Percentiles rank a stretch among this genome's conserved stretches.
Conservation (phyloP, 805 yeast species). For the Barnettozyma populi region DNA sequence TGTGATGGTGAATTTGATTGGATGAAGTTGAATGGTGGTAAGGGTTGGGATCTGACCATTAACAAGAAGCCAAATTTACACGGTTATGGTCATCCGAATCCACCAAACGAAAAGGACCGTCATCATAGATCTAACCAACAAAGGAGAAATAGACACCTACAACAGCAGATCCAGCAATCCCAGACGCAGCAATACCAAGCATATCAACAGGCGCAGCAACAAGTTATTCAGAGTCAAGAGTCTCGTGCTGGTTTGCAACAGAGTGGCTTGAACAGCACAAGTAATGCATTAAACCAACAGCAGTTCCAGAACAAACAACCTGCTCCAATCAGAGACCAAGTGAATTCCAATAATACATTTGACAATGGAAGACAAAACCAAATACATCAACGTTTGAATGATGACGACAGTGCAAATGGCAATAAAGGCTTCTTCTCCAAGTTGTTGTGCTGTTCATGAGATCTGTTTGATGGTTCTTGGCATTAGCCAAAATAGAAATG, state of each 20-base stretch:
- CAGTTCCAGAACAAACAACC: constrained; percentile 27
- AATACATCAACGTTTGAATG: constrained; percentile 13
- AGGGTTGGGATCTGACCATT: constrained; percentile 74
- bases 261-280: constrained; percentile 14
- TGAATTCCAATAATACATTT: constrained; percentile 18
- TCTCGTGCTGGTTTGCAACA: constrained; percentile 10
- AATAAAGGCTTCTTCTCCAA: constrained; percentile 23
- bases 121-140: constrained; percentile 25
- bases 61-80: constrained; percentile 76
- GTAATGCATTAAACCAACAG: constrained; percentile 24
- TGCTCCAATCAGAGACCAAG: constrained; percentile 26
- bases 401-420: constrained; percentile 14
- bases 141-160: constrained; percentile 25
- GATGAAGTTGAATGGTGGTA: constrained; percentile 74
- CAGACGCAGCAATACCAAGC: constrained; percentile 19
- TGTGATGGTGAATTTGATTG: constrained; percentile 75
- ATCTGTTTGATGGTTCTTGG: not conserved
- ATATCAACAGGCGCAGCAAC: constrained; percentile 14
- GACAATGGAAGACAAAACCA: constrained; percentile 17
- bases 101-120: constrained; percentile 31
- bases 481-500: not conserved
- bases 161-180: constrained; percentile 22
- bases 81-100: constrained; percentile 74
- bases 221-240: constrained; percentile 16
- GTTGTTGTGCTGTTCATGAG: constrained; percentile 21